phyloP scores from a whole-genome alignment of 2,329 filamentous ascomycete species.

The Venturia effusa region DNA sequence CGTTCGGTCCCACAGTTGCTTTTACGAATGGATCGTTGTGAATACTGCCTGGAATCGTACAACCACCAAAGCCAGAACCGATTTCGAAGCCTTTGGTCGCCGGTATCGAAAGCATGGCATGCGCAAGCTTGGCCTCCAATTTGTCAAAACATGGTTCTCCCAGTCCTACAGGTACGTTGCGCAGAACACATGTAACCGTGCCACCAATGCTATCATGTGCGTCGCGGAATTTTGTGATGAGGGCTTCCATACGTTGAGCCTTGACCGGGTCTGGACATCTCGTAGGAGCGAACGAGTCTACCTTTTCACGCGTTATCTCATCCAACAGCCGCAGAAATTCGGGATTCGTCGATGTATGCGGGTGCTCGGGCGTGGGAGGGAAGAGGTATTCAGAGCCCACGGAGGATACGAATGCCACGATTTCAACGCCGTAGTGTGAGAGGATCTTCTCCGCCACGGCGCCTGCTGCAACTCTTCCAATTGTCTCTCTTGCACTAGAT shows the following conservation, averaged over 20 bases:
- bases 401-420: conserved; percentile 80
- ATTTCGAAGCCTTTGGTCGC: conserved; percentile 95
- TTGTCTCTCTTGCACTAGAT: conserved; percentile 88
- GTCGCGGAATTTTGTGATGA: conserved; percentile 69
- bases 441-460: conserved; percentile 93
- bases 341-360: conserved; percentile 62
- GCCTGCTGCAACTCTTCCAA: conserved; percentile 79
- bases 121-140: conserved; percentile 79
- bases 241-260: conserved; percentile 55
- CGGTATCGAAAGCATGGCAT: conserved; percentile 92
- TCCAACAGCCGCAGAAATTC: conserved; percentile 66
- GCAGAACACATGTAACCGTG: conserved; percentile 87
- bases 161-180: conserved; percentile 72
- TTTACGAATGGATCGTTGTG: conserved; percentile 82
- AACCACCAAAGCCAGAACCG: conserved; percentile 82
- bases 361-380: conserved; percentile 56
- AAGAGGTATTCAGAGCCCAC: conserved; percentile 74
- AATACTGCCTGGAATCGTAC: conserved; percentile 72
- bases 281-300: conserved; percentile 68
- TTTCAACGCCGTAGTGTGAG: conserved; percentile 74
- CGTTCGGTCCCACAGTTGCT: conserved; percentile 20
- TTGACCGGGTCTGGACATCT: conserved; percentile 66
- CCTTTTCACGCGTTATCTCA: conserved; percentile 59
- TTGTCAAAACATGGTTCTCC: conserved; percentile 96
- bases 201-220: conserved; percentile 83